These are phyloP conservation scores for Noccaea caerulescens DNA, from an alignment of 345 rosid genomes.

Conservation along the genomic window DNA sequence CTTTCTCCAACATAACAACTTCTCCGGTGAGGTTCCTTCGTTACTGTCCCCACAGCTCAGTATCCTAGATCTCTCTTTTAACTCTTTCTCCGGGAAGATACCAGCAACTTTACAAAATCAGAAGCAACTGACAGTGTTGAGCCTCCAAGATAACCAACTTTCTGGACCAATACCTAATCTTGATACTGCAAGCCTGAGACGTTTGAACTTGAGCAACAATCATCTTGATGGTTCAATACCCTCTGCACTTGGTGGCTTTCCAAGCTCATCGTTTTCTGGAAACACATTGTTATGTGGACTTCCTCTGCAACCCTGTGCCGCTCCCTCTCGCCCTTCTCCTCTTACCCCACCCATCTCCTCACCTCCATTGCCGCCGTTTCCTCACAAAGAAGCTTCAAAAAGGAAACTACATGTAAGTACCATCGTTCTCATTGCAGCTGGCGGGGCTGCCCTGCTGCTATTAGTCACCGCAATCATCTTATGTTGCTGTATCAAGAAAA, in stretches of 20 bases:
- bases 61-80: constrained; percentile 67
- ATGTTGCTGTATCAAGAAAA: constrained; percentile 69
- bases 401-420: constrained; percentile 58
- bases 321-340: constrained; percentile 46
- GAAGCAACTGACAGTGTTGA: constrained; percentile 54
- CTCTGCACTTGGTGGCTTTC: constrained; percentile 58
- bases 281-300: constrained; percentile 68
- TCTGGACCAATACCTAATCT: constrained; percentile 65
- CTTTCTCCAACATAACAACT: constrained; percentile 70
- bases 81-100: constrained; percentile 62
- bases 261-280: constrained; percentile 73
- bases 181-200: constrained; percentile 50
- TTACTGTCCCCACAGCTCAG: constrained; percentile 49
- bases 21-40: constrained; percentile 75
- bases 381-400: constrained; percentile 52
- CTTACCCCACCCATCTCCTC: constrained; percentile 52
- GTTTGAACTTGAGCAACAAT: constrained; percentile 72
- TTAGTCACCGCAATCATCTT: constrained; percentile 47
- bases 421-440: constrained; percentile 67
- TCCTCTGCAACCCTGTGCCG: constrained; percentile 58
- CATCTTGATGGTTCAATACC: constrained; percentile 78
- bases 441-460: constrained; percentile 57
- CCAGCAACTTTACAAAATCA: constrained; percentile 54
- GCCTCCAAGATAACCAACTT: constrained; percentile 64
- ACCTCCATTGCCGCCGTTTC: constrained; percentile 49